Percentiles rank a stretch among this genome's conserved stretches.
Evolutionary conservation across 257 asterid genomes (phyloP).

Genomic region (Cruciata laevipes): DNA sequence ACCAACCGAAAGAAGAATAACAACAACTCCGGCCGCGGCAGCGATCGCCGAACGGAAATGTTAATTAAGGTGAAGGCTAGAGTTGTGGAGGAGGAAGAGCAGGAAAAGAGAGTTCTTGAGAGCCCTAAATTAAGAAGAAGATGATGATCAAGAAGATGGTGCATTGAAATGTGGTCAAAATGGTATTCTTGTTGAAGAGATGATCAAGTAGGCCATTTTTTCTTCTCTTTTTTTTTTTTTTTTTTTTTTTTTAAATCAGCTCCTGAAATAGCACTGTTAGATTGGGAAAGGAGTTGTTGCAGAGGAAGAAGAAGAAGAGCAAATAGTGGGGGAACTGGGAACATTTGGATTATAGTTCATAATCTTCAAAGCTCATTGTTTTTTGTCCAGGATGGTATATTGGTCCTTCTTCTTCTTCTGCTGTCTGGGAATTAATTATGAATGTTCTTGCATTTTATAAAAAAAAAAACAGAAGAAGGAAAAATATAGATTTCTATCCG

Average conservation of each 20-base stretch:
- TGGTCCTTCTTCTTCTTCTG: neutral
- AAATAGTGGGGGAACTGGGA: neutral
- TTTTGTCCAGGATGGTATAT: slow-evolving; percentile 16
- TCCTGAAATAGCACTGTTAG: neutral
- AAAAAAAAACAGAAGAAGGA: too few relatives aligned
- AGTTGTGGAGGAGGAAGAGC: slow-evolving; percentile 33
- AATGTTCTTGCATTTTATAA: neutral
- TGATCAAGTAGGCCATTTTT: neutral
- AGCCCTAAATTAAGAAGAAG: slow-evolving; percentile 29
- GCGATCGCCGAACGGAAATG: slow-evolving; percentile 37
- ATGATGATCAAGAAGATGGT: slow-evolving; percentile 11
- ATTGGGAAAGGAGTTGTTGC: neutral
- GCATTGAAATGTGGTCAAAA: slow-evolving; percentile 19
- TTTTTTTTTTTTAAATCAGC: neutral
- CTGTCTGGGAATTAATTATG: neutral
- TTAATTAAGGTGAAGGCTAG: slow-evolving; percentile 2
- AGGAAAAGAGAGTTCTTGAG: slow-evolving; percentile 67
- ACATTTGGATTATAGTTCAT: neutral
- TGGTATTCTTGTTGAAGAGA: slow-evolving; percentile 6
- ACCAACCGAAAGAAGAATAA: slow-evolving; percentile 22
- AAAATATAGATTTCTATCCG: too few relatives aligned
- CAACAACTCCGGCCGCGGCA: neutral
- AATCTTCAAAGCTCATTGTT: slow-evolving; percentile 5
- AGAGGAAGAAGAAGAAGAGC: neutral
- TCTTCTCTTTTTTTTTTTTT: neutral